Conservation (phyloP, 495 filamentous ascomycete species). For the Cercophora samala region DNA sequence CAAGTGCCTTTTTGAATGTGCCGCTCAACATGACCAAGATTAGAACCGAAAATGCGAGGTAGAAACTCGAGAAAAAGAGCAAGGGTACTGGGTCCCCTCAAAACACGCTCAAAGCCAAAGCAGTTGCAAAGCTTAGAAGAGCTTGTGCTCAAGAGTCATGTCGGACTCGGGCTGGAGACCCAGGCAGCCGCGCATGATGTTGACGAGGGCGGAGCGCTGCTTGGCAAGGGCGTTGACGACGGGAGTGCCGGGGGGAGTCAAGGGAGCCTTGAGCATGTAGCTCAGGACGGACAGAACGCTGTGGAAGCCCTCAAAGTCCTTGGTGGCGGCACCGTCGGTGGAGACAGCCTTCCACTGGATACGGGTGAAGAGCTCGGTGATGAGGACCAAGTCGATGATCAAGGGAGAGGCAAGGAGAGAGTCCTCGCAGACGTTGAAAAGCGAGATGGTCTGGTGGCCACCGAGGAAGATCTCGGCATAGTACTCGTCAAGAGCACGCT, state of each 20-base stretch:
- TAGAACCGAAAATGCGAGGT: not conserved
- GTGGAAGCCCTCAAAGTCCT: slow-evolving; percentile 91
- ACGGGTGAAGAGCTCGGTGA: slow-evolving; percentile 97
- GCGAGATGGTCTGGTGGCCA: slow-evolving; percentile 92
- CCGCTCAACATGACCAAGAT: not conserved
- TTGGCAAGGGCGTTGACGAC: slow-evolving; percentile 96
- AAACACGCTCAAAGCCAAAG: not conserved
- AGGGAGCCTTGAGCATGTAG: slow-evolving; percentile 99
- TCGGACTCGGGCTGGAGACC: slow-evolving; percentile 97
- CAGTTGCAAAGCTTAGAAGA: slow-evolving; percentile 53
- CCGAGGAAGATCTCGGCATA: slow-evolving; percentile 99
- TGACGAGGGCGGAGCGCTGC: slow-evolving; percentile 90
- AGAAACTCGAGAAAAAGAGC: not conserved
- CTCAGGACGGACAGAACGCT: slow-evolving; percentile 94
- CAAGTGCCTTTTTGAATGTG: not conserved
- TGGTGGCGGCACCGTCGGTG: slow-evolving; percentile 47
- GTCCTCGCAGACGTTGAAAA: slow-evolving; percentile 99
- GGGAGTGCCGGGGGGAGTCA: slow-evolving; percentile 92
- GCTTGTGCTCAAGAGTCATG: slow-evolving; percentile 99
- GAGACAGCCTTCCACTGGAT: slow-evolving; percentile 79
- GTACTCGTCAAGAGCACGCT: slow-evolving; percentile 98
- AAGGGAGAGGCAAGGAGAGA: slow-evolving; percentile 94
- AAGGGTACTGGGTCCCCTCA: not conserved
- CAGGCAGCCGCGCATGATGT: slow-evolving; percentile 98
- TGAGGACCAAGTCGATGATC: slow-evolving; percentile 91